Conservation (phyloP, 2,329 filamentous ascomycete genomes). For the Arthrobotrys conoides region DNA sequence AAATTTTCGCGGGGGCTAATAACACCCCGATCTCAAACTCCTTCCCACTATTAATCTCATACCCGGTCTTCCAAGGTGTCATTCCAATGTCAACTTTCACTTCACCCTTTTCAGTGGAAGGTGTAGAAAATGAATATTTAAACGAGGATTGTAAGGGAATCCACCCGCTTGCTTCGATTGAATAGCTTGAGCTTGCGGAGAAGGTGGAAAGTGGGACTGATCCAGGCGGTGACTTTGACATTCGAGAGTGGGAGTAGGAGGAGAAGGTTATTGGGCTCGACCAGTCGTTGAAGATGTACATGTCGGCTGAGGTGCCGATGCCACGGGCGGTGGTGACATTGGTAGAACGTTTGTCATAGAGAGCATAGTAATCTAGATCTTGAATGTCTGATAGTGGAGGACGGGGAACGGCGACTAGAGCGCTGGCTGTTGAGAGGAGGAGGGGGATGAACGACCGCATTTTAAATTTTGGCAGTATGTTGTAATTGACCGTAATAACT, state of each 20-base stretch:
- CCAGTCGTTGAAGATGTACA: slow-evolving; percentile 59
- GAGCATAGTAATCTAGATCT: slow-evolving; percentile 4
- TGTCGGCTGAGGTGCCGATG: slow-evolving; percentile 53
- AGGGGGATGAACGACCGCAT: slow-evolving; percentile 25
- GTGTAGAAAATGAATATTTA: slow-evolving; percentile 3
- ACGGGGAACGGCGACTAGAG: slow-evolving; percentile 38
- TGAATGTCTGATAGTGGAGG: neutral
- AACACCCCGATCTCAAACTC: slow-evolving; percentile 34
- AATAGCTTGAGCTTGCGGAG: slow-evolving; percentile 31
- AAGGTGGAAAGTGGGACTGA: slow-evolving; percentile 8
- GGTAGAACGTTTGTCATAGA: slow-evolving; percentile 12
- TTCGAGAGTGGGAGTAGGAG: slow-evolving; percentile 15
- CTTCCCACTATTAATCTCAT: neutral
- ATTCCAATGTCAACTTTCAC: slow-evolving; percentile 46
- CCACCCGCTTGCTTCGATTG: slow-evolving; percentile 50
- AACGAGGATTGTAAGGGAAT: slow-evolving; percentile 48
- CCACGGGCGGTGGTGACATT: slow-evolving; percentile 28
- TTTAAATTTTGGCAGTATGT: slow-evolving; percentile 17
- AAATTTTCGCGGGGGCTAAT: slow-evolving; percentile 47
- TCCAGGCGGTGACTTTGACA: slow-evolving; percentile 40
- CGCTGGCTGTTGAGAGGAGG: slow-evolving; percentile 4
- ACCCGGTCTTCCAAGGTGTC: slow-evolving; percentile 45
- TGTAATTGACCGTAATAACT: neutral
- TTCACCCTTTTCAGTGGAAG: slow-evolving; percentile 10
- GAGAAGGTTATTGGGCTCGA: slow-evolving; percentile 18